These are phyloP conservation scores for Arachis hypogaea DNA, from an alignment of 306 rosid genomes.

Conservation along the genomic window DNA sequence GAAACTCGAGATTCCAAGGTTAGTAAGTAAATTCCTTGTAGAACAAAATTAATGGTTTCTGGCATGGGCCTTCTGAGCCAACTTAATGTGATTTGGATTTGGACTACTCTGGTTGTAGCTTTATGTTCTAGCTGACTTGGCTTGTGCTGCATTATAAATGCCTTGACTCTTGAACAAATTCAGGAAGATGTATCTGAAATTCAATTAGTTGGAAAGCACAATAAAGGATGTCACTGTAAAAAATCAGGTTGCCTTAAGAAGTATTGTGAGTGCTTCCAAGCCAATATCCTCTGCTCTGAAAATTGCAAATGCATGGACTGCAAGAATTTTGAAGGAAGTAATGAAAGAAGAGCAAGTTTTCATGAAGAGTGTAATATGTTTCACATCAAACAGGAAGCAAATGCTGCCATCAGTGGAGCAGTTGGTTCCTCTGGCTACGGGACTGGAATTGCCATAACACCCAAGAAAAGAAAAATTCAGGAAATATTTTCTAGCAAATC, in stretches of 20 bases:
- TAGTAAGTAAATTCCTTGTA: slow-evolving; percentile 38
- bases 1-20: slow-evolving; percentile 58
- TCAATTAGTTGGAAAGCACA: slow-evolving; percentile 77
- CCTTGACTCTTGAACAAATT: slow-evolving; percentile 40
- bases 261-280: slow-evolving; percentile 90
- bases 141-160: slow-evolving; percentile 33
- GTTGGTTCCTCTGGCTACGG: slow-evolving; percentile 60
- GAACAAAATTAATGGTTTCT: background rate
- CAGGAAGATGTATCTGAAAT: slow-evolving; percentile 62
- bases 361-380: slow-evolving; percentile 48
- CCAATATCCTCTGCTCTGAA: slow-evolving; percentile 75
- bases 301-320: slow-evolving; percentile 79
- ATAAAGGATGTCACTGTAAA: slow-evolving; percentile 87
- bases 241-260: slow-evolving; percentile 91
- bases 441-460: slow-evolving; percentile 44
- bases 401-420: slow-evolving; percentile 64
- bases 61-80: slow-evolving; percentile 31
- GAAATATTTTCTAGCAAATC: slow-evolving; percentile 47
- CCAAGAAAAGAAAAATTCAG: slow-evolving; percentile 59
- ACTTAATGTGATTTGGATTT: slow-evolving; percentile 2
- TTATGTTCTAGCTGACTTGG: slow-evolving; percentile 31
- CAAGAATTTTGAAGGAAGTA: slow-evolving; percentile 79
- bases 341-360: slow-evolving; percentile 56
- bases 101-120: slow-evolving; percentile 26
- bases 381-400: slow-evolving; percentile 61